Evolutionary conservation across 257 asterid genomes (phyloP).

Genomic region (Fraxinus anomala): DNA sequence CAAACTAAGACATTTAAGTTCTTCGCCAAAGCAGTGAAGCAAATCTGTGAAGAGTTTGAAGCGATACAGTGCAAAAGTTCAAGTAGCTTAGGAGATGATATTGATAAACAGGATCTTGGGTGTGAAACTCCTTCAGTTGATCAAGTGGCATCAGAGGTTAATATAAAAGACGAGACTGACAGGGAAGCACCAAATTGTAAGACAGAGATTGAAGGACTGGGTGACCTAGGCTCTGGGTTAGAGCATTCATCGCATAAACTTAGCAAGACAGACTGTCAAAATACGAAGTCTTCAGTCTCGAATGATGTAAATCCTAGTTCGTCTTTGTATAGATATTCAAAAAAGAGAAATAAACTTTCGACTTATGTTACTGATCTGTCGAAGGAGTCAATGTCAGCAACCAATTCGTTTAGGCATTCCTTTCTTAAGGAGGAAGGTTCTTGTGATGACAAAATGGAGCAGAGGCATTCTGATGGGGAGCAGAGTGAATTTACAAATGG

Average conservation of each 20-base stretch:
- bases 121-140: conserved; percentile 42
- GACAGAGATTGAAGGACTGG: conserved; percentile 40
- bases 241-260: conserved; percentile 51
- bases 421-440: conserved; percentile 33
- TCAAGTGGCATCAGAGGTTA: conserved; percentile 36
- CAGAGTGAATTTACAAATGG: conserved; percentile 57
- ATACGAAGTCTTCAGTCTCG: conserved; percentile 32
- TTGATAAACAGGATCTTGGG: conserved; percentile 39
- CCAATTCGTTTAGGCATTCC: conserved; percentile 35
- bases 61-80: conserved; percentile 50
- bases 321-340: conserved; percentile 36
- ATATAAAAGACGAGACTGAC: conserved; percentile 33
- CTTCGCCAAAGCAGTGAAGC: conserved; percentile 78
- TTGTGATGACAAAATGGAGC: conserved; percentile 36
- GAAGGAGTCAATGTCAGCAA: conserved; percentile 38
- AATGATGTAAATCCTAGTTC: conserved; percentile 34
- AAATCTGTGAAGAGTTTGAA: conserved; percentile 78
- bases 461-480: conserved; percentile 33
- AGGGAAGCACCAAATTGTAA: conserved; percentile 32
- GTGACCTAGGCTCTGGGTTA: conserved; percentile 41
- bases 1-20: conserved; percentile 59
- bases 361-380: conserved; percentile 27
- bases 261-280: conserved; percentile 39
- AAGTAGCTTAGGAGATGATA: conserved; percentile 48
- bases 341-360: conserved; percentile 38